Conservation (phyloP, 1,139 yeast genomes). For the Kluyveromyces sp. region DNA sequence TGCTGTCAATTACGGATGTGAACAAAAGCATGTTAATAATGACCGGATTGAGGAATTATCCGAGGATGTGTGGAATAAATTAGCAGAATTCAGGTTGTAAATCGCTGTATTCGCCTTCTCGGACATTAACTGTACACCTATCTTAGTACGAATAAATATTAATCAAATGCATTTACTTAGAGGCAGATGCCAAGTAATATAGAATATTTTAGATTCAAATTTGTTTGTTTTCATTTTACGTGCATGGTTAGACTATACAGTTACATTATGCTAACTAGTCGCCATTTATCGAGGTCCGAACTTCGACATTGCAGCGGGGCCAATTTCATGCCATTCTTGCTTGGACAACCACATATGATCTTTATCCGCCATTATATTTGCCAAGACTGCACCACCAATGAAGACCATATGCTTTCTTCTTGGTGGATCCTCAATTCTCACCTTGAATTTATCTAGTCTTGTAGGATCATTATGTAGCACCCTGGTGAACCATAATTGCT, state of each 20-base stretch:
- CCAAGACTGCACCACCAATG: slow-evolving; percentile 97
- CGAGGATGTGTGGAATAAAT: slow-evolving; percentile 45
- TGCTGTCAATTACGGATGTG: slow-evolving; percentile 64
- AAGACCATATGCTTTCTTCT: slow-evolving; percentile 98
- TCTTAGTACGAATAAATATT: too few species aligned
- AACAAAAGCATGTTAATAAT: slow-evolving; percentile 36
- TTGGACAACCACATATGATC: slow-evolving; percentile 97
- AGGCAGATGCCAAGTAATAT: too few species aligned
- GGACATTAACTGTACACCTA: too few species aligned
- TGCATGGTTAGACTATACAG: background rate
- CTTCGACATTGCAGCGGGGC: slow-evolving; percentile 73
- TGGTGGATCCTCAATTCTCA: slow-evolving; percentile 97
- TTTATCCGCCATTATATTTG: slow-evolving; percentile 96
- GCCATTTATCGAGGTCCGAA: slow-evolving; percentile 76
- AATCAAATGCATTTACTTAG: too few species aligned
- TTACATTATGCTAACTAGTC: background rate
- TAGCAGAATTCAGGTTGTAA: slow-evolving; percentile 27
- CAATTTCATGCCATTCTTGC: slow-evolving; percentile 97
- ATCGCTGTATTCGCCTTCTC: background rate
- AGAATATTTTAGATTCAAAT: background rate
- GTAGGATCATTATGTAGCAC: slow-evolving; percentile 84
- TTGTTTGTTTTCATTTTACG: background rate
- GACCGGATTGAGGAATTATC: slow-evolving; percentile 42
- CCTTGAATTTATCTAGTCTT: slow-evolving; percentile 85
- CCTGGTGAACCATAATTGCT: slow-evolving; percentile 89